Conservation (phyloP, 1,139 yeast species). For the Lodderomyces jiufengensis region DNA sequence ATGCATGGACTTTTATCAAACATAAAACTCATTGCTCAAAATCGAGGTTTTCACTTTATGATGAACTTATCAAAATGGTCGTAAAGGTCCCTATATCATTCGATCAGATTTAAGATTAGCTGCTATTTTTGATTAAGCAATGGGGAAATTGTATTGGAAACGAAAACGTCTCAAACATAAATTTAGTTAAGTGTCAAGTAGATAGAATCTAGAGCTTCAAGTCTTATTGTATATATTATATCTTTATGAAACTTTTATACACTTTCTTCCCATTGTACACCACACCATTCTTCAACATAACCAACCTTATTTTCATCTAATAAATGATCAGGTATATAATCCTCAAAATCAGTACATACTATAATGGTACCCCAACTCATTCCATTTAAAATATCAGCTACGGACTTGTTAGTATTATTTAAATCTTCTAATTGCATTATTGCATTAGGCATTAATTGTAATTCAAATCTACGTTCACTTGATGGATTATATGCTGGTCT, state of each 20-base stretch:
- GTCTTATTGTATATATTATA: no score
- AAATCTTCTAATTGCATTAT: slow-evolving; percentile 71
- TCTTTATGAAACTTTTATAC: slow-evolving; percentile 23
- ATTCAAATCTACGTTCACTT: slow-evolving; percentile 64
- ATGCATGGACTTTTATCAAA: no score
- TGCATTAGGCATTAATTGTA: slow-evolving; percentile 92
- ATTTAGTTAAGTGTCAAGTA: no score
- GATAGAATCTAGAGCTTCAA: no score
- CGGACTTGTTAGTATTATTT: slow-evolving; percentile 21
- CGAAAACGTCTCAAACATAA: no score
- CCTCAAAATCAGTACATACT: slow-evolving; percentile 77
- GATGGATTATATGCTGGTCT: slow-evolving; percentile 60
- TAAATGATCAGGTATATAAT: slow-evolving; percentile 52
- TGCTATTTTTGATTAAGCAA: no score
- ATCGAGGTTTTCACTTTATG: no score
- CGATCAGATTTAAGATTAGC: no score
- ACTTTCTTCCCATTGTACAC: slow-evolving; percentile 90
- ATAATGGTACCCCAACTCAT: slow-evolving; percentile 98
- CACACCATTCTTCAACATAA: slow-evolving; percentile 86
- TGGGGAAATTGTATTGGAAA: no score
- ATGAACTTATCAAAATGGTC: no score
- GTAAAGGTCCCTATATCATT: no score
- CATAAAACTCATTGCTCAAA: no score
- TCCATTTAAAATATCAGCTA: slow-evolving; percentile 56
- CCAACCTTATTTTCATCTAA: slow-evolving; percentile 68